Base-by-base conservation (phyloP, 176 grass and related monocot species). In the Zoysia japonica region DNA sequence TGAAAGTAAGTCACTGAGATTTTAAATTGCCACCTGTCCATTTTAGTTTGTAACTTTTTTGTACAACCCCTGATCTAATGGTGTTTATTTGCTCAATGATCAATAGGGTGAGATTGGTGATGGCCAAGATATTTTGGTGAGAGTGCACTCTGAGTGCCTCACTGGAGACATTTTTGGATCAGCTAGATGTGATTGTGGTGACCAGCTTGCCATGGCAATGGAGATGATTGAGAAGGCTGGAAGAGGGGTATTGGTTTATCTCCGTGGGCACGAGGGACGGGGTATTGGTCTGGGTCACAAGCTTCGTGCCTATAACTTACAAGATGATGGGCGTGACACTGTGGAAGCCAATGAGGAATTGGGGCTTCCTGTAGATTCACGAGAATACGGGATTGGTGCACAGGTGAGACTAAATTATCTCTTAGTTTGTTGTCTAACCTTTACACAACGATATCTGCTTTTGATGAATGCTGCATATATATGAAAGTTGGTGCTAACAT, bases 141-240 rank as follows among this genome's bases (percentile, higher is more conserved):
- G 91, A 67, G 91, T 89, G 48, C 91, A 94, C 55, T 94, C 91
- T 0, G 91, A 94, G 80, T 94, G 88, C 80, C 89, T 94, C 49
- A 91, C 91, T 4, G 91, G 91, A 14, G 91, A 94, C 71, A 94
- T 94, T 71, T 94, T 94, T 67, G 91, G 91, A 70, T 94, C 88
- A 10, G 88, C 86, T 54, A 91, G 88, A 85, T 91, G 91, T 61
- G 91, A 91, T 81, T 94, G 91, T 39, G 88, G 91, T 61, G 75
- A 91, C 36, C 91, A 94, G 79, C 79, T 94, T 61, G 82, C 88
- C 51, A 83, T 94, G 91, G 61, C 91, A 78, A 91, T 91, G 88
- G 83, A 91, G 76, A 94, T 84, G 86, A 94, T 94, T 64, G 91
- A 94, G 76, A 91, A 94, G 71, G 79, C 88, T 65, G 88, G 91